Conservation (phyloP, 148 eudicot genomes). For the Cornus suecica region DNA sequence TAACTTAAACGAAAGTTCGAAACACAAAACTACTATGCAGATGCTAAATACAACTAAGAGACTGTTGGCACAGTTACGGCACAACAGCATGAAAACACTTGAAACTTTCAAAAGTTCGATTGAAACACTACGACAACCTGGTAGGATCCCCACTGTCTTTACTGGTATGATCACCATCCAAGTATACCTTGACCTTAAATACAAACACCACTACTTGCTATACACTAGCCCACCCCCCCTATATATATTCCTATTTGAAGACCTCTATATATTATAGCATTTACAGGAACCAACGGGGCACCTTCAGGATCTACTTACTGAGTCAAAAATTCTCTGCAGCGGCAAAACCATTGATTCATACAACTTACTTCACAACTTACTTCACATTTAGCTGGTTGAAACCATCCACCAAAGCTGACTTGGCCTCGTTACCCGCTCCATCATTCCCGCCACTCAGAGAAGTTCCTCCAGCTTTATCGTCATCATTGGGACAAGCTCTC, state of each 20-base stretch:
- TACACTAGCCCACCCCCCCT: slow-evolving; percentile 1
- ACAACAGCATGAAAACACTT: not conserved
- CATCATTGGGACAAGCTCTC: not conserved
- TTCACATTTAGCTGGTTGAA: slow-evolving; percentile 4
- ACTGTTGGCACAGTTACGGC: not conserved
- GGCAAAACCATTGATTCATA: not conserved
- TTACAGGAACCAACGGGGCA: slow-evolving; percentile 6
- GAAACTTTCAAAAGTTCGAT: not conserved
- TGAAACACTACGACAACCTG: not conserved
- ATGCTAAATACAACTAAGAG: not conserved
- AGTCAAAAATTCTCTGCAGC: not conserved
- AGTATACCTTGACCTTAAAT: not conserved
- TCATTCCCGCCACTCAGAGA: not conserved
- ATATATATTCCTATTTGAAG: slow-evolving; percentile 7
- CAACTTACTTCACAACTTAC: not conserved
- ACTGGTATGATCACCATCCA: not conserved
- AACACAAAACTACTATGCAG: not conserved
- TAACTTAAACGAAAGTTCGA: not conserved
- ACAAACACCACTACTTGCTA: not conserved
- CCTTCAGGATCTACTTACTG: not conserved
- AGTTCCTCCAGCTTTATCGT: not conserved
- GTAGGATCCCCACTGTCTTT: not conserved
- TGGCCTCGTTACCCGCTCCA: slow-evolving; percentile 6
- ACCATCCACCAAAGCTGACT: slow-evolving; percentile 12
- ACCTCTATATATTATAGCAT: not conserved